These are phyloP conservation scores for Talaromyces sp. DNA, from an alignment of 2,329 filamentous ascomycete genomes.

Conservation along the genomic window DNA sequence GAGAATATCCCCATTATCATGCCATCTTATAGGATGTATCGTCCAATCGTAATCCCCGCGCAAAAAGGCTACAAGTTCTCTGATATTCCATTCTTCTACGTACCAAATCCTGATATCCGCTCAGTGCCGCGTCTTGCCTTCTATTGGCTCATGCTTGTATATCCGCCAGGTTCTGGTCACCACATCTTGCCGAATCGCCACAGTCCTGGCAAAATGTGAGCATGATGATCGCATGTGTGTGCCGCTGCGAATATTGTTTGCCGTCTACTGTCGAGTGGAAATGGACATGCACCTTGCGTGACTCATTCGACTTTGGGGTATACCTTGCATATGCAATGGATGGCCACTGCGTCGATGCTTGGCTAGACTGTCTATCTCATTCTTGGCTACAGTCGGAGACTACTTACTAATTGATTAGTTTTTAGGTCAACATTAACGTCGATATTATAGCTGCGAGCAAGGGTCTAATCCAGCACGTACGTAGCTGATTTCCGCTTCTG, in stretches of 20 bases:
- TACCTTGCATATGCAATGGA: slow-evolving; percentile 3
- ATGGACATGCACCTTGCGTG: slow-evolving; percentile 6
- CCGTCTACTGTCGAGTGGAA: background rate
- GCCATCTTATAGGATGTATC: background rate
- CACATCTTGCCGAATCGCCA: background rate
- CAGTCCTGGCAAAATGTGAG: background rate
- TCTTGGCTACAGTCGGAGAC: background rate
- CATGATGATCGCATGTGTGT: background rate
- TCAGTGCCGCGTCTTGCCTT: background rate
- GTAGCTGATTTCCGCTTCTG: slow-evolving; percentile 1
- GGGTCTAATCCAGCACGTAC: background rate
- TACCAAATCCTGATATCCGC: background rate
- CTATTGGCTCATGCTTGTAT: background rate
- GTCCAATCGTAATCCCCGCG: background rate
- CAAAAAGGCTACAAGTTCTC: background rate
- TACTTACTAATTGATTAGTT: background rate
- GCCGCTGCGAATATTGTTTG: background rate
- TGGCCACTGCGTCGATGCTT: background rate
- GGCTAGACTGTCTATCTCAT: slow-evolving; percentile 3
- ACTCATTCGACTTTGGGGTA: background rate
- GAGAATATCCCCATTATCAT: background rate
- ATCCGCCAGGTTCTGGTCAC: background rate
- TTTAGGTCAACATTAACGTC: background rate
- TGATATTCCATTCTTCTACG: slow-evolving; percentile 3
- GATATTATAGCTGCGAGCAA: background rate